Evolutionary conservation across 2,329 filamentous ascomycete species (phyloP), one percentile per base, ranked within the genome.

Genomic region (Diaporthe vaccinii): DNA sequence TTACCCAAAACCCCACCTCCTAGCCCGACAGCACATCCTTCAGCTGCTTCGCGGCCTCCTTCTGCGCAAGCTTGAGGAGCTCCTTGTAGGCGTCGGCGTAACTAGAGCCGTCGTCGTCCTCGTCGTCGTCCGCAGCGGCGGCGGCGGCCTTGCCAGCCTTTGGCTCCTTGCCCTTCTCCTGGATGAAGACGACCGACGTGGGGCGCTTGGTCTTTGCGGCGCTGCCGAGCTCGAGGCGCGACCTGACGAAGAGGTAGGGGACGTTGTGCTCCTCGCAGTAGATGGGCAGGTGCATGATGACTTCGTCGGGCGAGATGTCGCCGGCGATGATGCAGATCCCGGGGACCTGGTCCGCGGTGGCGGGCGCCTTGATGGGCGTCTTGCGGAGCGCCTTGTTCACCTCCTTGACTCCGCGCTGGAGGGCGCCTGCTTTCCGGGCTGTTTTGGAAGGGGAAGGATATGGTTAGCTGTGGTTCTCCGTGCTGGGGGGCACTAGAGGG

Each of bases 351-450:
- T 77, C 75, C 72, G 90, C 84, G 71, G 90, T 88, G 82, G 91
- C 87, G 76, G 91, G 90, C n/a, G 91, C 90, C 74, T 92, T 90
- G 80, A 91, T 85, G 75, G 94, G 90, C 20, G 95, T 96, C 88
- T 98, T 98, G 88, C 97, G 95, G 80, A 99, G 94, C 46, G 96
- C 94, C 89, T 99, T 99, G 87, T 98, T 96, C 83, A 98, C 96
- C 88, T 99, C 97, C 87, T 99, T 99, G 79, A 99, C 97, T 83
- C 97, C 97, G 83, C 97, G 96, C 89, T 98, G 98, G 83, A 99
- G 94, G 76, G 95, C 94, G 87, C 97, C 97, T 87, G 95, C 92
- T 87, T 98, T 98, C 81, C 97, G 96, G 80, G 96, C 97, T 98
- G 85, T 75, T 36, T 20, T 34, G 10, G 28, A 3, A 15, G 61